Evolutionary conservation across 495 filamentous ascomycete genomes (phyloP), one percentile per base, ranked within the genome.

Genomic region (Penicillium simplicissimum): DNA sequence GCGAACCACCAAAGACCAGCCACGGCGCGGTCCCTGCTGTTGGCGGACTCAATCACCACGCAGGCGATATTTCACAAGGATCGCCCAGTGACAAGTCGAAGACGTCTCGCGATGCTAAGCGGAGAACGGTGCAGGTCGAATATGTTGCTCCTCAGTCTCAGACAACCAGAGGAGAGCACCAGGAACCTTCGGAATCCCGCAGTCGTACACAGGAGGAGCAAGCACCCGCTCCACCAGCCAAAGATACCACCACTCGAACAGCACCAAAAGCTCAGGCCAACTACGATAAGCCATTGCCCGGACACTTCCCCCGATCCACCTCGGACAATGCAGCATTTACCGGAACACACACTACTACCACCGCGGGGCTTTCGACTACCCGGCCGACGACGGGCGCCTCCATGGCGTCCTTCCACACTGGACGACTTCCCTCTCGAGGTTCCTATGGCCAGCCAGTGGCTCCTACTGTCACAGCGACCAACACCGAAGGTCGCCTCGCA

Each of bases 111-210:
- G 95, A 97, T 68, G 88, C 89, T 64, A 98, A 98, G 75, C 87
- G 95, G 38, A 84, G 92, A 57, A 99, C 95, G 0, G 92, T 99
- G 1, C 95, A 99, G 75, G 91, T 98, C 13, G 95, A 99, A 77
- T 99, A 99, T 79, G 96, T 99, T 53, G 89, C 92, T 42, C 96
- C 95, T 38, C 86, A 87, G 34, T 95, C 91, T 17, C 87, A 91
- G 63, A 97, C 95, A 5, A 73, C 78, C 3, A 76, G 90, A 66
- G 89, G 88, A 52, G 88, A 91, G 62, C 59, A 74, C 9, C 62
- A 73, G 28, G 58, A 40, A 49, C 63, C 19, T 36, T 54, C 53
- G 34, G 65, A 55, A 48, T 64, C 63, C 19, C 65, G 43, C 59
- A 63, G 38, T 51, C 67, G 62, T 49, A 65, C 48, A 55, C 54